Conservation (phyloP, 176 grass and related monocot species). For the Phoenix dactylifera region DNA sequence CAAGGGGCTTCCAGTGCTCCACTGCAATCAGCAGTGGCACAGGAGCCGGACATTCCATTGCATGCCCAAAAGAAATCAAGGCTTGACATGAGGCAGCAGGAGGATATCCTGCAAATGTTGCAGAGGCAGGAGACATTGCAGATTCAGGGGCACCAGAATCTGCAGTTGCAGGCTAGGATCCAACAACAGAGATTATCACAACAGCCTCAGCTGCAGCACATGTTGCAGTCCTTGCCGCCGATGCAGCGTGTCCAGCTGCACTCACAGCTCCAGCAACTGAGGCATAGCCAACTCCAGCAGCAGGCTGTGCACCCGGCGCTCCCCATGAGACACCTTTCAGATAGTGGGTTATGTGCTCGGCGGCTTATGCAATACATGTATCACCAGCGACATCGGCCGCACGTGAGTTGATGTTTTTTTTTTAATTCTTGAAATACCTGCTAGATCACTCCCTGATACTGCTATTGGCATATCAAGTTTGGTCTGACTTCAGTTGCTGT, state of each 20-base stretch:
- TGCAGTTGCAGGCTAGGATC: constrained; percentile 69
- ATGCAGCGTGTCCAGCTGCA: constrained; percentile 43
- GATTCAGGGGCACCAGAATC: constrained; percentile 55
- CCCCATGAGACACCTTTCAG: constrained; percentile 46
- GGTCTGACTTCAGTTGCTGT: background rate
- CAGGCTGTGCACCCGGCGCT: constrained; percentile 40
- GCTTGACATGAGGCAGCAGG: constrained; percentile 57
- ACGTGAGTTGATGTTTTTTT: constrained; percentile 35
- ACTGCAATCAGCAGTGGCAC: constrained; percentile 40
- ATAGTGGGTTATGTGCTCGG: constrained; percentile 74
- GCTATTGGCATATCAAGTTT: too few species aligned
- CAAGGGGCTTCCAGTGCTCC: constrained; percentile 71
- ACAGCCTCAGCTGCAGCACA: constrained; percentile 65
- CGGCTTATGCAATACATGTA: constrained; percentile 88
- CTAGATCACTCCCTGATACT: too few species aligned
- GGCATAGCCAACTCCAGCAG: constrained; percentile 38
- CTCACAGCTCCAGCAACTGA: constrained; percentile 52
- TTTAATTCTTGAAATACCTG: too few species aligned
- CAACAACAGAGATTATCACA: constrained; percentile 60
- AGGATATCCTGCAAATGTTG: constrained; percentile 62
- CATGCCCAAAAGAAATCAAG: constrained; percentile 81
- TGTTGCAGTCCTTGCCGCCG: constrained; percentile 61
- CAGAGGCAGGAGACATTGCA: constrained; percentile 45
- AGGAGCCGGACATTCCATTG: constrained; percentile 17
- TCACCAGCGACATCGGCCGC: constrained; percentile 69